Conservation (phyloP, 2,329 filamentous ascomycete species). For the Aspergillus clavatus region DNA sequence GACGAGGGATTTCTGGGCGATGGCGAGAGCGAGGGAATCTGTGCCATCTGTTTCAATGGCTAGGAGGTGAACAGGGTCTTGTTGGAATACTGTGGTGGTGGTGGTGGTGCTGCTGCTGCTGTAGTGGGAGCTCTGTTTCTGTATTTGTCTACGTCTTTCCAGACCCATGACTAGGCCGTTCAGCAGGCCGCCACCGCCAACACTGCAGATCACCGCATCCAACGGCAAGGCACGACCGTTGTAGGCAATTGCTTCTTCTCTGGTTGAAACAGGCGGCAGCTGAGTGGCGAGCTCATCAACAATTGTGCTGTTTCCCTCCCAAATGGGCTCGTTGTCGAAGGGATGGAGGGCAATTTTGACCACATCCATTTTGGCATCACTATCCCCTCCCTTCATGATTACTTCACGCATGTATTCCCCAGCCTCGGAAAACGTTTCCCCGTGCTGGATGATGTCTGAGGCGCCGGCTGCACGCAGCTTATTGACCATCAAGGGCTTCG, state of each 20-base stretch:
- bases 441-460: conserved; percentile 60
- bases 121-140: conserved; percentile 24
- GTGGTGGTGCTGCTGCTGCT: conserved; percentile 11
- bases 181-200: conserved; percentile 76
- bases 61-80: conserved; percentile 51
- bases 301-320: conserved; percentile 44
- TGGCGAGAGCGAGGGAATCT: conserved; percentile 61
- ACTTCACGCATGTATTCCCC: conserved; percentile 60
- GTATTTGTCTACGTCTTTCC: conserved; percentile 42
- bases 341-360: conserved; percentile 42
- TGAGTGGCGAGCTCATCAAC: conserved; percentile 42
- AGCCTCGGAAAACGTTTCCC: conserved; percentile 64
- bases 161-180: conserved; percentile 71
- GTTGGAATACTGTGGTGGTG: conserved; percentile 2
- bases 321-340: conserved; percentile 44
- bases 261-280: conserved; percentile 30
- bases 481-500: conserved; percentile 63
- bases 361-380: conserved; percentile 23
- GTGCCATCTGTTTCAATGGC: conserved; percentile 74
- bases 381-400: conserved; percentile 31
- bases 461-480: conserved; percentile 67
- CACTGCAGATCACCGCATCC: conserved; percentile 69
- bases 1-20: conserved; percentile 52
- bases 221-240: conserved; percentile 41
- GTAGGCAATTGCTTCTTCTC: conserved; percentile 28